Conservation (phyloP, 495 filamentous ascomycete species). For the Sphaerosporella brunnea region DNA sequence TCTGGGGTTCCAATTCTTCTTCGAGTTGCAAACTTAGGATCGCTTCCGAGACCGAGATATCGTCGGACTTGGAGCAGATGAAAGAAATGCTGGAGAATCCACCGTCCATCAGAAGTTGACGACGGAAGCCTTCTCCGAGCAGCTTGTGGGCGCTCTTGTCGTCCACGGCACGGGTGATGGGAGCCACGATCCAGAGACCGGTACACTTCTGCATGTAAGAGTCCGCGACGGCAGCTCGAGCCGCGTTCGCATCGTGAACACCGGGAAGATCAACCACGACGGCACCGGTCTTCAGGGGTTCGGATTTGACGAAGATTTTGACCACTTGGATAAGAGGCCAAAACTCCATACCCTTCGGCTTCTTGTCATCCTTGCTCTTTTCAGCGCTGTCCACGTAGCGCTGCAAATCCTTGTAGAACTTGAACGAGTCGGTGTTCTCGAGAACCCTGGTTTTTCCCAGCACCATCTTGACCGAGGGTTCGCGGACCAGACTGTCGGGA, state of each 20-base stretch:
- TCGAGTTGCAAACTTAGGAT: constrained; percentile 32
- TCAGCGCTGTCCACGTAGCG: constrained; percentile 38
- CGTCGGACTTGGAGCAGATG: constrained; percentile 54
- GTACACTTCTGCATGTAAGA: constrained; percentile 42
- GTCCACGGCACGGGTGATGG: constrained; percentile 47
- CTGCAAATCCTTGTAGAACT: constrained; percentile 33
- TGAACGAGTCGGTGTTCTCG: constrained; percentile 24
- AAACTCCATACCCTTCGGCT: constrained; percentile 33
- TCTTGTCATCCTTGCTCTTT: constrained; percentile 28
- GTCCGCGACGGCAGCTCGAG: constrained; percentile 41
- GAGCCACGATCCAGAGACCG: constrained; percentile 44
- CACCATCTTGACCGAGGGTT: constrained; percentile 29
- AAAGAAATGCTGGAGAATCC: constrained; percentile 40
- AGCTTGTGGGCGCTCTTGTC: constrained; percentile 46
- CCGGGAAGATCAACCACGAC: constrained; percentile 53
- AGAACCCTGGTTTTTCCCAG: constrained; percentile 35
- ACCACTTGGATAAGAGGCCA: constrained; percentile 56
- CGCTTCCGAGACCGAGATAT: constrained; percentile 40
- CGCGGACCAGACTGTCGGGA: constrained; percentile 29
- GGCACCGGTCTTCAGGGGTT: constrained; percentile 40
- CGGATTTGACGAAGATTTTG: constrained; percentile 39
- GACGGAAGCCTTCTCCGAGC: constrained; percentile 42
- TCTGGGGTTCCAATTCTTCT: constrained; percentile 26
- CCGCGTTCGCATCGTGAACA: constrained; percentile 47
- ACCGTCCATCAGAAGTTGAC: constrained; percentile 49